Base-by-base conservation (phyloP, 2,329 filamentous ascomycete genomes). In the Fusarium marasasianum region DNA sequence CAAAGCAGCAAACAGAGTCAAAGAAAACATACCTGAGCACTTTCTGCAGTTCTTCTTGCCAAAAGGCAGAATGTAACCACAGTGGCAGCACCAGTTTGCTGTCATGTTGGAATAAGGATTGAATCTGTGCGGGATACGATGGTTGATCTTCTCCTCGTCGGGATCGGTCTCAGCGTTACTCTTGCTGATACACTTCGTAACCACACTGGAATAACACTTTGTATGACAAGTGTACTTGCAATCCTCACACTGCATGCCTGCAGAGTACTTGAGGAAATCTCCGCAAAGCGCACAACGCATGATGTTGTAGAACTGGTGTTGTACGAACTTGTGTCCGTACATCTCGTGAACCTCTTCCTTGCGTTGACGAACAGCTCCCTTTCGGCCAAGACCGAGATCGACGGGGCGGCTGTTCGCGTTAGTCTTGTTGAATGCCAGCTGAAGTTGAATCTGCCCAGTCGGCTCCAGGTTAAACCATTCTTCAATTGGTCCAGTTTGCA, bases 201-300 rank as follows among this genome's bases (percentile, higher is more conserved):
- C 96, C 53, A 99, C 96, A 82, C 95, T 97, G 22, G 91, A 86
- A 83, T 98, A 99, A 82, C 96, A 99, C 84, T 98, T 98, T 79
- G 94, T 96, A 84, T 99, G 96, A 84, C 96, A 99, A 44, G 96
- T 98, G 85, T 98, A 98, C 85, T 98, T 98, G 92, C 96, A 99
- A 84, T 99, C 96, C 75, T 97, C 94, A 83, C 96, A 99, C 85
- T 99, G 96, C 96, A 99, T 99, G 71, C 96, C 96, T 29, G 96
- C 94, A 55, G 96, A 97, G 82, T 98, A 98, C 82, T 98, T 99
- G 84, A 99, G 92, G 80, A 99, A 98, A 77, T 99, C 96, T 69
- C 95, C 96, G 82, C 96, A 99, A 41, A 98, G 91, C 20, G 96
- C 96, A 84, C 96, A 99, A 72, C 96, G 96, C 96, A 99, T 99